phyloP scores from a whole-genome alignment of 768 basidiomycete genomes.

The Crucibulum laeve region DNA sequence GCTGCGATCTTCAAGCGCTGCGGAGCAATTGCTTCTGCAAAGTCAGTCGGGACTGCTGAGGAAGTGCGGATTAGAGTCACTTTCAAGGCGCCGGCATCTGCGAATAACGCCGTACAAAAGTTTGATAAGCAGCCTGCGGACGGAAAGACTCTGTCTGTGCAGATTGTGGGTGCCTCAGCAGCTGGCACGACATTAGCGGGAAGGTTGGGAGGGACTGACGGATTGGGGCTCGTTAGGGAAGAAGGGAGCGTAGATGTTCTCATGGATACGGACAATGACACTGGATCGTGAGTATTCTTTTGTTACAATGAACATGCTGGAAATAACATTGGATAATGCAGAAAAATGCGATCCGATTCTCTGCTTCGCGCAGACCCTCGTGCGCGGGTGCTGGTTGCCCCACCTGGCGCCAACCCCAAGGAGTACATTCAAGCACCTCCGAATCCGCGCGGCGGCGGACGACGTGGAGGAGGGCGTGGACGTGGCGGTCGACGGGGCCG shows the following conservation, averaged over 20 bases:
- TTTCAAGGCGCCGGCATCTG: conserved; percentile 61
- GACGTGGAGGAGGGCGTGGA: conserved; percentile 27
- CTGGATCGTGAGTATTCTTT: conserved; percentile 50
- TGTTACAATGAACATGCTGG: neutral
- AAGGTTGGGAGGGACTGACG: conserved; percentile 50
- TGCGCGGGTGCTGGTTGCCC: conserved; percentile 63
- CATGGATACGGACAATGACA: conserved; percentile 42
- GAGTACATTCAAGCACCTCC: conserved; percentile 37
- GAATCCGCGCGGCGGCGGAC: conserved; percentile 28
- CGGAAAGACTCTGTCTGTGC: conserved; percentile 67
- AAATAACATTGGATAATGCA: conserved; percentile 18
- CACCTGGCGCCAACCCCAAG: conserved; percentile 58
- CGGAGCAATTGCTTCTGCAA: conserved; percentile 54
- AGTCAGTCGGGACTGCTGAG: conserved; percentile 31
- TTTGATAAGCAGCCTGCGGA: conserved; percentile 83
- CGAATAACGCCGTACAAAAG: conserved; percentile 62
- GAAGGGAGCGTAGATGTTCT: conserved; percentile 57
- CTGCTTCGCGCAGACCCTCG: conserved; percentile 60
- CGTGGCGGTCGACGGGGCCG: conserved; percentile 33
- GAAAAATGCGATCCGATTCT: conserved; percentile 85
- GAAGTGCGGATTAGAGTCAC: conserved; percentile 64
- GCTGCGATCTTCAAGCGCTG: conserved; percentile 83
- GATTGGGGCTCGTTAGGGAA: conserved; percentile 47
- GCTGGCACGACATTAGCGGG: conserved; percentile 51
- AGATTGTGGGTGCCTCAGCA: conserved; percentile 50